phyloP scores from a whole-genome alignment of 129 eudicot species.

The Silybum marianum region DNA sequence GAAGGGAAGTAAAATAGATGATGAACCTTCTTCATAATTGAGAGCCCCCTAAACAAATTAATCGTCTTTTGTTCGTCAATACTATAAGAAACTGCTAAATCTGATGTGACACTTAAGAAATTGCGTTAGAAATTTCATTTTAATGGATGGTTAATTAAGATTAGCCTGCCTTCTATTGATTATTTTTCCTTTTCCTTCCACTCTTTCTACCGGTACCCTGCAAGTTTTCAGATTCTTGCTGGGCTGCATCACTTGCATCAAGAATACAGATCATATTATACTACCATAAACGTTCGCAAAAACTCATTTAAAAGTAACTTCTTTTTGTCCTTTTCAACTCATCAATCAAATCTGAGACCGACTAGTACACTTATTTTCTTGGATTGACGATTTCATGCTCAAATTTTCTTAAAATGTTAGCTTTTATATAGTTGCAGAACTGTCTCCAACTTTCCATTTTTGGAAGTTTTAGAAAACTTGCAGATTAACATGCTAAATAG shows the following conservation, averaged over 20 bases:
- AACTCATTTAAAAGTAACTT: not conserved
- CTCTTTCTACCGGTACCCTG: too few relatives aligned
- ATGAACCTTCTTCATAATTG: too few relatives aligned
- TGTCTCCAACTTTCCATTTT: not conserved
- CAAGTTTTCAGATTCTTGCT: too few relatives aligned
- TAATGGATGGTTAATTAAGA: too few relatives aligned
- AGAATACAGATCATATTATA: not conserved
- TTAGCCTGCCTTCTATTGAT: too few relatives aligned
- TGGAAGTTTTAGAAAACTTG: too few relatives aligned
- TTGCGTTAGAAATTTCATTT: not conserved
- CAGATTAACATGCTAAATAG: too few relatives aligned
- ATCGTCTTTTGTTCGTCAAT: not conserved
- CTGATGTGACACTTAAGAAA: not conserved
- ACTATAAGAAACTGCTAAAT: not conserved
- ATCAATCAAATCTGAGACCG: not conserved
- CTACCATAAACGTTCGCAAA: not conserved
- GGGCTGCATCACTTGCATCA: not conserved
- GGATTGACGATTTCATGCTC: not conserved
- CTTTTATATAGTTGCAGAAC: not conserved
- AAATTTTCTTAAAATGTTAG: not conserved
- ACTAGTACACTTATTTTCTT: not conserved
- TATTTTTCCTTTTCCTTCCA: too few relatives aligned
- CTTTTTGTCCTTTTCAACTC: not conserved
- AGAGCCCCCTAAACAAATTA: too few relatives aligned
- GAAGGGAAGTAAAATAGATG: not conserved